These are phyloP conservation scores for Aureobasidium leucospermi DNA, from an alignment of 2,329 filamentous ascomycete species.

Conservation along the genomic window DNA sequence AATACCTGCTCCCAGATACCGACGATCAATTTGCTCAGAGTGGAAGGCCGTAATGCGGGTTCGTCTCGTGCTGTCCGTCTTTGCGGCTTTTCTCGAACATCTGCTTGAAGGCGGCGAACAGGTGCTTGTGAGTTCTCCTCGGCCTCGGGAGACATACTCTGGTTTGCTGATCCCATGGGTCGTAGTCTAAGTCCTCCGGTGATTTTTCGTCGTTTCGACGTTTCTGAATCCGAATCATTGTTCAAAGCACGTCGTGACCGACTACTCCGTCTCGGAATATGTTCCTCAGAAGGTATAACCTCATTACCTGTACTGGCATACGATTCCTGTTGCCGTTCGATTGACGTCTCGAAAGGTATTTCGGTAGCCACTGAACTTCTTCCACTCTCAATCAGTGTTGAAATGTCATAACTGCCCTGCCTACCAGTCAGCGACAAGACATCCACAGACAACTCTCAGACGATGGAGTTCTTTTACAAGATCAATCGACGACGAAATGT, in stretches of 20 bases:
- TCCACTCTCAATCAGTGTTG: not conserved
- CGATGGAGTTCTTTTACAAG: not conserved
- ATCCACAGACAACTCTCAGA: not conserved
- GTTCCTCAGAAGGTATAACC: not conserved
- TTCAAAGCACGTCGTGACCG: not conserved
- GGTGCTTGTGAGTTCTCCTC: not conserved
- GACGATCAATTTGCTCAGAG: conserved; percentile 41
- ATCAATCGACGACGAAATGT: conserved; percentile 3
- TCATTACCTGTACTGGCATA: not conserved
- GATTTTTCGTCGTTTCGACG: conserved; percentile 38
- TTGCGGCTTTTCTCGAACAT: conserved; percentile 20
- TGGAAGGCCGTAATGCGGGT: conserved; percentile 38
- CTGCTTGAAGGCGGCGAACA: conserved; percentile 9
- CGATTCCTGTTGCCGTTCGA: not conserved
- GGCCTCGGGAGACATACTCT: conserved; percentile 14
- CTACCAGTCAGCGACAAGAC: not conserved
- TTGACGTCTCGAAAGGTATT: not conserved
- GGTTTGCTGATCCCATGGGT: conserved; percentile 12
- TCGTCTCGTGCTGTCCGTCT: conserved; percentile 20
- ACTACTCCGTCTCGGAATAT: not conserved
- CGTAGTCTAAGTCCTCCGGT: conserved; percentile 27
- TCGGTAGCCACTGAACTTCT: not conserved
- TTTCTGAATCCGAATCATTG: conserved; percentile 7
- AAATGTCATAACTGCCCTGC: conserved; percentile 2
- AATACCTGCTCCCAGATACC: conserved; percentile 46